These are phyloP conservation scores for Rhamnella rubrinervis DNA, from an alignment of 331 rosid genomes.

Conservation along the genomic window DNA sequence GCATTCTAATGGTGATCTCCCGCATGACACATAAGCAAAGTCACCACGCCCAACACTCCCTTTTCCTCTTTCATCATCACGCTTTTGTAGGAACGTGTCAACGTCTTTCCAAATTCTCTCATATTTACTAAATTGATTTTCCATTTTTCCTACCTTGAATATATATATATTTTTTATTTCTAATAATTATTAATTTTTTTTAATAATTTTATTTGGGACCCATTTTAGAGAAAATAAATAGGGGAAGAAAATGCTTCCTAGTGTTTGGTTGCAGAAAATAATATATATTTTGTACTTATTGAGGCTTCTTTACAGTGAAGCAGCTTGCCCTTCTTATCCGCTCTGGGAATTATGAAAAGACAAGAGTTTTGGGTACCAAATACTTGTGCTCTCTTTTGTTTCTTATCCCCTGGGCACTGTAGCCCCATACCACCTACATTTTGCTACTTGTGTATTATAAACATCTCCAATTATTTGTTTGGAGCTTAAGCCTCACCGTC, in stretches of 20 bases:
- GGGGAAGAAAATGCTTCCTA: neutral
- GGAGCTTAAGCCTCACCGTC: slow-evolving; percentile 5
- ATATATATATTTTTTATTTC: too few species aligned
- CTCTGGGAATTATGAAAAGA: slow-evolving; percentile 9
- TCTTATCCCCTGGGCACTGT: slow-evolving; percentile 17
- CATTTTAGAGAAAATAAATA: slow-evolving; percentile 4
- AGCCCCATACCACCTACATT: slow-evolving; percentile 9
- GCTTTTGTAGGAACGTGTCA: slow-evolving; percentile 13
- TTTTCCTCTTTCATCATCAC: neutral
- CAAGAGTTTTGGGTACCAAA: slow-evolving; percentile 8
- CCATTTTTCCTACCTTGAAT: neutral
- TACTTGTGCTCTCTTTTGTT: slow-evolving; percentile 11
- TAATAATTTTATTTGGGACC: slow-evolving; percentile 4
- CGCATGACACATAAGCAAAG: neutral
- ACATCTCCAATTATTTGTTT: neutral
- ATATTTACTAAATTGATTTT: neutral
- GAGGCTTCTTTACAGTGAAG: slow-evolving; percentile 24
- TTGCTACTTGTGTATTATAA: neutral
- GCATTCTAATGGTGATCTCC: neutral
- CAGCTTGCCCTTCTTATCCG: slow-evolving; percentile 44
- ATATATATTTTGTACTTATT: neutral
- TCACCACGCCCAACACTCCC: neutral
- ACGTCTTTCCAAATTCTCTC: neutral
- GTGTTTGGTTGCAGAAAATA: neutral
- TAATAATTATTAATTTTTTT: too few species aligned